These are phyloP conservation scores for Candida endomychidarum DNA, from an alignment of 805 yeast genomes.

Conservation along the genomic window DNA sequence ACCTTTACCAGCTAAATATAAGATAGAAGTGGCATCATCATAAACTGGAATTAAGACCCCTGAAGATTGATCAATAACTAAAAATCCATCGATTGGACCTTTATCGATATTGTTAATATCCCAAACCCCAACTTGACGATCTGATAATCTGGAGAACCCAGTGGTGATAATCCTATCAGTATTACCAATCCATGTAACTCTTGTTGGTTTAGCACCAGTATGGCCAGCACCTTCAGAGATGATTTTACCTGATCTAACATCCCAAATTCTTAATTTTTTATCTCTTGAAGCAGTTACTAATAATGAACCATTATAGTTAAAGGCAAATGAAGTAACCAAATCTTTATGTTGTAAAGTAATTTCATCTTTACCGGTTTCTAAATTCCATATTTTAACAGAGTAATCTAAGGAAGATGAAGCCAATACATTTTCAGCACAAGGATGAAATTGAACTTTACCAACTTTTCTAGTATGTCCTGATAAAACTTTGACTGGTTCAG, in stretches of 20 bases:
- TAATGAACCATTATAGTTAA: conserved; percentile 84
- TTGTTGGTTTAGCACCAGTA: conserved; percentile 85
- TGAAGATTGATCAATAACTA: conserved; percentile 82
- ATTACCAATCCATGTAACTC: conserved; percentile 90
- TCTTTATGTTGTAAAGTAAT: conserved; percentile 83
- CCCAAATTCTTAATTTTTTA: conserved; percentile 89
- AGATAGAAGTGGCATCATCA: conserved; percentile 75
- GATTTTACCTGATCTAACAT: conserved; percentile 70
- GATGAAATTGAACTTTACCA: conserved; percentile 88
- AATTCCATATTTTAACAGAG: conserved; percentile 88
- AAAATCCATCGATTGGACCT: conserved; percentile 90
- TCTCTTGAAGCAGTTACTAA: conserved; percentile 91
- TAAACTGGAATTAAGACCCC: conserved; percentile 92
- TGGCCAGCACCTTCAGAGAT: conserved; percentile 88
- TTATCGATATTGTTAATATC: conserved; percentile 67
- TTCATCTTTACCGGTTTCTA: conserved; percentile 68
- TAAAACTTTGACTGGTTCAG: conserved; percentile 63
- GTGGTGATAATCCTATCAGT: conserved; percentile 85
- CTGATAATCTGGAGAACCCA: conserved; percentile 89
- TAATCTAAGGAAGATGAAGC: conserved; percentile 92
- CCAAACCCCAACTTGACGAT: conserved; percentile 96
- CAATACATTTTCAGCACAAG: conserved; percentile 79
- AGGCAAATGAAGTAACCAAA: conserved; percentile 87
- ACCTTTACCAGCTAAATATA: conserved; percentile 95
- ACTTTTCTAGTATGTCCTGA: conserved; percentile 92